Percentiles rank a stretch among this genome's conserved stretches.
phyloP scores from a whole-genome alignment of 139 green algal species.

The Picochlorum sp. region DNA sequence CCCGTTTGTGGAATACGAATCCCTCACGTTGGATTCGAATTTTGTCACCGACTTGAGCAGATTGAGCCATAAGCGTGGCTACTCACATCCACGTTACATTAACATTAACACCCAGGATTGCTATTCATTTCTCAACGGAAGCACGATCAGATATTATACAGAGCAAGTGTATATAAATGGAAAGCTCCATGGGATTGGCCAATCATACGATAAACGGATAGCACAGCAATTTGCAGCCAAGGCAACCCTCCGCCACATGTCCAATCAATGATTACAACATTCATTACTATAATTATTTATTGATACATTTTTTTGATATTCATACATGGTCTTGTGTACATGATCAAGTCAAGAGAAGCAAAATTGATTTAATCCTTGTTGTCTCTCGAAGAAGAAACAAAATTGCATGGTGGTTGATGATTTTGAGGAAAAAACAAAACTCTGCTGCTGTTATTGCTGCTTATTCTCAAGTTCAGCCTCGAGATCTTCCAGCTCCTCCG shows the following conservation, averaged over 20 bases:
- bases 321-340: no score
- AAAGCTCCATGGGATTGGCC: not conserved
- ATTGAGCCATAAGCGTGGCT: not conserved
- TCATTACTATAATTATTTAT: no score
- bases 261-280: no score
- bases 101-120: not conserved
- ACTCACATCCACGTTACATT: not conserved
- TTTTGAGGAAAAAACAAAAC: no score
- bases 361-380: no score
- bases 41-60: not conserved
- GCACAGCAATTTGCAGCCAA: constrained; percentile 3
- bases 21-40: constrained; percentile 1
- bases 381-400: no score
- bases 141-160: not conserved
- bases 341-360: no score
- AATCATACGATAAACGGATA: not conserved
- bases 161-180: not conserved
- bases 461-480: not conserved
- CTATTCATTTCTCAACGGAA: not conserved
- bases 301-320: no score
- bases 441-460: no score
- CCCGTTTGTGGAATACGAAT: constrained; percentile 11
- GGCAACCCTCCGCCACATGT: not conserved
- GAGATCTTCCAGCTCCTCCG: not conserved
- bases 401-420: no score